phyloP scores from a whole-genome alignment of 345 rosid genomes.

The Gossypium australe region DNA sequence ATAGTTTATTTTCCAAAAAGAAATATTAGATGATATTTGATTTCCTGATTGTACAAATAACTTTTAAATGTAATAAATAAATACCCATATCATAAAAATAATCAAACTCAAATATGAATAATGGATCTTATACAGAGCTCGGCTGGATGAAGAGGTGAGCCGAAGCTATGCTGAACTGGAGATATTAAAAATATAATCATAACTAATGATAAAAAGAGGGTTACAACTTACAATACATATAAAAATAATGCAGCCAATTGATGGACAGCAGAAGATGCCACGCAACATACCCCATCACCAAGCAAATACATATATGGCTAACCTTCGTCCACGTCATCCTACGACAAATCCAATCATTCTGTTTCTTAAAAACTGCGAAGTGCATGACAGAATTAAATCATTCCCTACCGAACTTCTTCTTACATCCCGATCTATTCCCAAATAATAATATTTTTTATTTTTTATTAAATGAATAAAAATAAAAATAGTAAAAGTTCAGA shows the following conservation, averaged over 20 bases:
- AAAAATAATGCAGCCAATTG: neutral
- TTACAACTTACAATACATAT: too few species aligned
- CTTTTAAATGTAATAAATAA: too few species aligned
- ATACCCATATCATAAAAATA: too few species aligned
- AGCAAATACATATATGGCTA: neutral
- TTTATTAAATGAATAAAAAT: too few species aligned
- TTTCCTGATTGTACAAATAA: too few species aligned
- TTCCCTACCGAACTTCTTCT: too few species aligned
- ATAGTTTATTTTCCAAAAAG: too few species aligned
- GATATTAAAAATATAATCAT: neutral
- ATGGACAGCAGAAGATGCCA: neutral
- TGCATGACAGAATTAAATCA: neutral
- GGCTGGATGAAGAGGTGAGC: constrained; percentile 6
- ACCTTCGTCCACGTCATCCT: constrained; percentile 8
- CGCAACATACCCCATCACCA: neutral
- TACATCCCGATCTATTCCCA: too few species aligned
- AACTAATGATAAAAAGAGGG: too few species aligned
- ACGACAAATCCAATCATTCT: neutral
- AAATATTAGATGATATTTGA: too few species aligned
- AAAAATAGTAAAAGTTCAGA: too few species aligned
- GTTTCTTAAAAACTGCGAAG: neutral
- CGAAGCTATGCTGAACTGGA: neutral
- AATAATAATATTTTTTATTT: too few species aligned
- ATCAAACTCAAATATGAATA: neutral
- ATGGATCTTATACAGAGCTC: neutral